Percentiles rank a stretch among this genome's conserved stretches.
Evolutionary conservation across 352 stramenopile species (phyloP).

Genomic region (Pythium sukuiense): DNA sequence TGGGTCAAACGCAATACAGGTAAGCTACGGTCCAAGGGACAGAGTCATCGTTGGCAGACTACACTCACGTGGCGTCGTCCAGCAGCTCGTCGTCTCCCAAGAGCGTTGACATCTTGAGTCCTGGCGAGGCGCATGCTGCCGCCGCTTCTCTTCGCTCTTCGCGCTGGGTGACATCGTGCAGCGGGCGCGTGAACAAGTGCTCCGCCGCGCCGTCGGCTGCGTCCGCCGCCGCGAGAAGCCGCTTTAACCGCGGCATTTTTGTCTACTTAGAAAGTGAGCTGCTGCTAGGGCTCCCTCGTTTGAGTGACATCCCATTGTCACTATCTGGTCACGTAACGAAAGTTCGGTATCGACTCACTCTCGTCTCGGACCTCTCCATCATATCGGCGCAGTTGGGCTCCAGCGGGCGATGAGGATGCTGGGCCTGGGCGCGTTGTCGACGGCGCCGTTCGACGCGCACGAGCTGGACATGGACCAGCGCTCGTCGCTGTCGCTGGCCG

Average conservation of each 20-base stretch:
- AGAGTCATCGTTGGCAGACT: too few species aligned
- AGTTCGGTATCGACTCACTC: neutral
- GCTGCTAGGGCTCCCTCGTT: conserved; percentile 6
- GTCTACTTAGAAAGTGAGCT: neutral
- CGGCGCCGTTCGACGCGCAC: conserved; percentile 15
- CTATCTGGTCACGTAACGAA: neutral
- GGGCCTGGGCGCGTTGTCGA: conserved; percentile 5
- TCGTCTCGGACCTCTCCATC: neutral
- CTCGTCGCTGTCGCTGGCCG: neutral
- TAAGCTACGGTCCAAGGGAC: too few species aligned
- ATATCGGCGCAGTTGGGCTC: neutral
- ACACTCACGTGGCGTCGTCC: conserved; percentile 15
- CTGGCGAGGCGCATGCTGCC: conserved; percentile 36
- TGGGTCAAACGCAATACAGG: too few species aligned
- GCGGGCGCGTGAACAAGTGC: conserved; percentile 54
- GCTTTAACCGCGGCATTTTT: conserved; percentile 47
- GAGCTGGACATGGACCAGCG: conserved; percentile 5
- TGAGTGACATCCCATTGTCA: conserved; percentile 6
- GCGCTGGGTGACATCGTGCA: conserved; percentile 32
- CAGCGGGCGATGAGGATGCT: conserved; percentile 9
- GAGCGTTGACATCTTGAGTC: conserved; percentile 36
- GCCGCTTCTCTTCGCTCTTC: conserved; percentile 34
- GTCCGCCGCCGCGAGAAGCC: conserved; percentile 19
- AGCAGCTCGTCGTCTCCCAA: conserved; percentile 1
- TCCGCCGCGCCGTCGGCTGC: conserved; percentile 33